These are phyloP conservation scores for Coemansia sp. DNA, from an alignment of 192 early-diverging fungal species.

Conservation along the genomic window DNA sequence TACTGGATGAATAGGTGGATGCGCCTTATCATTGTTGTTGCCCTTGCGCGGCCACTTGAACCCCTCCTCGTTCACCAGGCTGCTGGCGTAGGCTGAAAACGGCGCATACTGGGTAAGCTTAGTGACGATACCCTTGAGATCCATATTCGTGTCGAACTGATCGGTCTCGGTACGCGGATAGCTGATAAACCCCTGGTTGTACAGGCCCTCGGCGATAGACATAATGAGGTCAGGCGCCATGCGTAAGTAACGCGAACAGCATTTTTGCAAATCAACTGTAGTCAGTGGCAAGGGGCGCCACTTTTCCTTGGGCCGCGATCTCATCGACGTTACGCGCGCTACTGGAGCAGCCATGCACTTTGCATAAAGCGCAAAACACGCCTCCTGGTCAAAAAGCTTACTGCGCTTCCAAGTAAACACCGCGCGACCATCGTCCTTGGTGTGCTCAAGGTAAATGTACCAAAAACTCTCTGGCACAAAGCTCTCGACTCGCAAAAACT, in stretches of 20 bases:
- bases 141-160: conserved; percentile 77
- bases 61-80: conserved; percentile 63
- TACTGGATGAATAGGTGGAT: conserved; percentile 97
- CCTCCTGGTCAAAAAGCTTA: conserved; percentile 76
- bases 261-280: conserved; percentile 92
- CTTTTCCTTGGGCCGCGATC: conserved; percentile 72
- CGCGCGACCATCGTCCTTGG: conserved; percentile 55
- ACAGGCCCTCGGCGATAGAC: conserved; percentile 85
- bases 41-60: conserved; percentile 80
- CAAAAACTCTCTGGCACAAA: conserved; percentile 94
- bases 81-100: conserved; percentile 54
- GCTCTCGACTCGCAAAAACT: conserved; percentile 69
- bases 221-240: conserved; percentile 83
- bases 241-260: conserved; percentile 67
- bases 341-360: conserved; percentile 63
- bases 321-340: conserved; percentile 65
- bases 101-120: conserved; percentile 60
- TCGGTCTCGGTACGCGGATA: conserved; percentile 98
- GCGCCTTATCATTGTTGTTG: conserved; percentile 90
- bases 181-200: conserved; percentile 87
- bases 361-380: conserved; percentile 74
- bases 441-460: conserved; percentile 72
- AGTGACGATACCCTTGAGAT: conserved; percentile 66
- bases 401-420: conserved; percentile 77
- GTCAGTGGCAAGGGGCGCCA: conserved; percentile 92